A percentile compares a stretch with the other conserved stretches of the same genome.
phyloP scores from a whole-genome alignment of 257 asterid genomes.

The Salvia splendens region DNA sequence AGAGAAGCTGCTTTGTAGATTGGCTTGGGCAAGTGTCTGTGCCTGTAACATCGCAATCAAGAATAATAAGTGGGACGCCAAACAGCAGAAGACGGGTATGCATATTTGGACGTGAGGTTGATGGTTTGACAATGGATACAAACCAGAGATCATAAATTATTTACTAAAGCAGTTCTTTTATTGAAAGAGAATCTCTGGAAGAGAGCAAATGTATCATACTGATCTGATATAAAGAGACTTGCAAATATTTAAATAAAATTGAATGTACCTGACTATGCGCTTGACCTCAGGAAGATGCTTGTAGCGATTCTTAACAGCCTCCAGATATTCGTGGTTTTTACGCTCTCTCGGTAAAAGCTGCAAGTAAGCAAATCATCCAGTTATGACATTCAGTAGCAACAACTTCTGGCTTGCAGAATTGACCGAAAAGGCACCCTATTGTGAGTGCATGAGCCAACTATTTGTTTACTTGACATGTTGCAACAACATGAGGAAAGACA shows the following conservation, averaged over 20 bases:
- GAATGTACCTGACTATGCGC: conserved; percentile 80
- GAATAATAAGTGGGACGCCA: neutral
- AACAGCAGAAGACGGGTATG: neutral
- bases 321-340: conserved; percentile 74
- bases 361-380: conserved; percentile 23
- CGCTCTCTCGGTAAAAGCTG: conserved; percentile 95
- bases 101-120: neutral
- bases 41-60: conserved; percentile 55
- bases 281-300: conserved; percentile 88
- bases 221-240: neutral
- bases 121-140: neutral
- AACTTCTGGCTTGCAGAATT: neutral
- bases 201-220: neutral
- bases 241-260: neutral
- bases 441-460: conserved; percentile 1
- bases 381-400: conserved; percentile 16
- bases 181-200: neutral
- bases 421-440: neutral
- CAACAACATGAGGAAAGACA: neutral
- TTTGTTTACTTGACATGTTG: conserved; percentile 1
- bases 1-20: conserved; percentile 71
- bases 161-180: neutral
- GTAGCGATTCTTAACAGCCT: conserved; percentile 86
- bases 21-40: conserved; percentile 84
- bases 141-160: neutral